Evolutionary conservation across 495 filamentous ascomycete genomes (phyloP), one percentile per base, ranked within the genome.

Genomic region (Penicillium alfredii): DNA sequence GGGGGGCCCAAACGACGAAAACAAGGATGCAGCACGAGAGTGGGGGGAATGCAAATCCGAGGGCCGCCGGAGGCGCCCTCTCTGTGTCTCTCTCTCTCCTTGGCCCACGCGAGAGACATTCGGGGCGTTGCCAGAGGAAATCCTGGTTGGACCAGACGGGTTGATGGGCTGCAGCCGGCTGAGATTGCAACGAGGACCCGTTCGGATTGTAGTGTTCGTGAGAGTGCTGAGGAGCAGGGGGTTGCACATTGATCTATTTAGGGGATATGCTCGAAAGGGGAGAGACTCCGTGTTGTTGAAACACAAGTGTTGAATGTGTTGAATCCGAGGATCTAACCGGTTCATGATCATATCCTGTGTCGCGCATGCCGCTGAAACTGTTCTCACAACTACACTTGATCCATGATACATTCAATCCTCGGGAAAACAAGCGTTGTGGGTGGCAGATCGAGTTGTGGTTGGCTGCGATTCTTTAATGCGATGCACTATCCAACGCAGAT

Each of bases 61-160:
- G 33, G 23, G 17, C 19, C 36, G 13, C 41, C 40, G 41, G 42
- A 38, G 29, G 43, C 42, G 20, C 38, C 26, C 38, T 45, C 26
- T 55, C 33, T 40, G 50, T 54, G 46, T 49, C 34, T 49, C n/a
- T n/a, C n/a, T n/a, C n/a, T n/a, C n/a, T n/a, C n/a, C n/a, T n/a
- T n/a, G n/a, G 37, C 31, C 46, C 53, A 54, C 46, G 49, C 53
- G 49, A 42, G 30, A 54, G 31, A 40, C 23, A 40, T 11, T n/a
- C n/a, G 14, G 25, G 38, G 29, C 32, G 38, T 23, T 38, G 5
- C 18, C 3, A 30, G 22, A 24, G 39, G 32, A 27, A 20, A 9
- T 17, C 25, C 16, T 51, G 51, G 46, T 49, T 49, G 50, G 51
- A 27, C 32, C 35, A 36, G 44, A n/a, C 34, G 31, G 17, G 10